A percentile compares a stretch with the other conserved stretches of the same genome.
Conservation (phyloP, 225 moss, liverwort and hornwort genomes). For the Marchantia polymorpha region DNA sequence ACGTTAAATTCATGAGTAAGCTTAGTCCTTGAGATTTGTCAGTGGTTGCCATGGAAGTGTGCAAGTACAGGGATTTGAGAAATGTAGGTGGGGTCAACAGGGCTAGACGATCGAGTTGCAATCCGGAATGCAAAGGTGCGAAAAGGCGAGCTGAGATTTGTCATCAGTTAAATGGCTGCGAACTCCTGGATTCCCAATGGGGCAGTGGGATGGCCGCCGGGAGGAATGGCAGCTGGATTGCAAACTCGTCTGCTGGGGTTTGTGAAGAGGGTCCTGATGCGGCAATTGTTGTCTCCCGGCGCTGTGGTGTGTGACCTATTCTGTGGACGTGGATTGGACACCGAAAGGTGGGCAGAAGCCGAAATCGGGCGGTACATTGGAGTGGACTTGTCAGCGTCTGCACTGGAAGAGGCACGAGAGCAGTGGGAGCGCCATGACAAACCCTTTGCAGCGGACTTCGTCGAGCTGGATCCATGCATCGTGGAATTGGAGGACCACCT, state of each 20-base stretch:
- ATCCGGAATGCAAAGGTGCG: too few species aligned
- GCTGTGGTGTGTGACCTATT: conserved; percentile 53
- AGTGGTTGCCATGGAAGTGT: too few species aligned
- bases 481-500: conserved; percentile 75
- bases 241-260: conserved; percentile 47
- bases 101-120: too few species aligned
- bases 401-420: conserved; percentile 86
- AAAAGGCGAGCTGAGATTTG: too few species aligned
- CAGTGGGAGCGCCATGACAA: conserved; percentile 79
- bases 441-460: conserved; percentile 77
- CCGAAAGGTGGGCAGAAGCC: conserved; percentile 48
- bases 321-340: conserved; percentile 52
- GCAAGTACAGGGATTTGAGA: too few species aligned
- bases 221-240: conserved; percentile 19
- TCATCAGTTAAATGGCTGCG: conserved; percentile 19
- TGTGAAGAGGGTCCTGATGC: conserved; percentile 41
- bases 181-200: conserved; percentile 36
- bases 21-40: too few species aligned
- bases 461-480: conserved; percentile 94
- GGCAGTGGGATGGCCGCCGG: conserved; percentile 32
- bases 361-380: conserved; percentile 44
- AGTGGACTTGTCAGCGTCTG: conserved; percentile 85
- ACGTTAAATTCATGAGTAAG: too few species aligned
- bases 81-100: too few species aligned
- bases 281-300: conserved; percentile 32